phyloP scores from a whole-genome alignment of 257 asterid species.

The Ocimum tenuiflorum region DNA sequence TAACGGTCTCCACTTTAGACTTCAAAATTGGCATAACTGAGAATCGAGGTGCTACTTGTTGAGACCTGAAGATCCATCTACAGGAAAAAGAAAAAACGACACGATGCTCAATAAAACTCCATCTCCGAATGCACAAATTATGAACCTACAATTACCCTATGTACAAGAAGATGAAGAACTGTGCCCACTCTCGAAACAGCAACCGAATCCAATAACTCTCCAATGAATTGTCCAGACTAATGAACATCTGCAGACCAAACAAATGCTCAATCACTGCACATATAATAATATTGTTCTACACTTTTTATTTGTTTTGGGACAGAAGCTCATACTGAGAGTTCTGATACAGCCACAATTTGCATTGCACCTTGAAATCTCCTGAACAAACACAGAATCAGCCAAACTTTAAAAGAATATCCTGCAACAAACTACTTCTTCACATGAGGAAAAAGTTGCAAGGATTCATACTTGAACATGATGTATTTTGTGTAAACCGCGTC shows the following conservation, averaged over 20 bases:
- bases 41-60: slow-evolving; percentile 59
- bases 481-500: slow-evolving; percentile 67
- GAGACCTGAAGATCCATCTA: slow-evolving; percentile 83
- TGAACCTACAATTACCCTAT: slow-evolving; percentile 49
- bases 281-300: neutral
- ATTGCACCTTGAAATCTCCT: slow-evolving; percentile 89
- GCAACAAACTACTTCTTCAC: no score
- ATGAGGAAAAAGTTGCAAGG: neutral
- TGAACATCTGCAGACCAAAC: slow-evolving; percentile 46
- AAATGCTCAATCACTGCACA: slow-evolving; percentile 1
- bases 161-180: slow-evolving; percentile 55
- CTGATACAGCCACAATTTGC: slow-evolving; percentile 68
- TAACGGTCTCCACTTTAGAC: slow-evolving; percentile 28
- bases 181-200: slow-evolving; percentile 80
- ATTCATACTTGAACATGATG: slow-evolving; percentile 69
- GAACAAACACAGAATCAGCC: slow-evolving; percentile 14
- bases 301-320: neutral
- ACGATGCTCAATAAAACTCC: neutral
- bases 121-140: neutral
- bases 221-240: slow-evolving; percentile 49
- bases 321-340: slow-evolving; percentile 59
- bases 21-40: slow-evolving; percentile 65
- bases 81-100: neutral
- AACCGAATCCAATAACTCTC: slow-evolving; percentile 70
- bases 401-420: neutral